Conservation (phyloP, 2,329 filamentous ascomycete species). For the Calonectria henricotiae region DNA sequence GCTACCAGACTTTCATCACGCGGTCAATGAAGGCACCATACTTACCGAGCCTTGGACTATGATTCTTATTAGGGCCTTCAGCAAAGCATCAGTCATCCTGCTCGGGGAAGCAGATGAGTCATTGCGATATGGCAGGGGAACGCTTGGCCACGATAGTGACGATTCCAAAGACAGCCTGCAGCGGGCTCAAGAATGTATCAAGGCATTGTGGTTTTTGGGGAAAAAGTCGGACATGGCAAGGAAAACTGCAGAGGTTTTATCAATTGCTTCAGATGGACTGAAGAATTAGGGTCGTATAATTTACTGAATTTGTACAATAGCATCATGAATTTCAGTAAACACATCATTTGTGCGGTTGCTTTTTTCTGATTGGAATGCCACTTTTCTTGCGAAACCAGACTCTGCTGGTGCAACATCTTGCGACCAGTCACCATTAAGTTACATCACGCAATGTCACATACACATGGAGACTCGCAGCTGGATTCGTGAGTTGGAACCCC, state of each 20-base stretch:
- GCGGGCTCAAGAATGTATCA: constrained; percentile 66
- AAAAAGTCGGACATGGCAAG: constrained; percentile 69
- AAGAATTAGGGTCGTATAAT: not conserved
- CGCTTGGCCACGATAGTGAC: constrained; percentile 44
- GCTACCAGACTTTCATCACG: constrained; percentile 66
- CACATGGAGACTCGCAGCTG: too few relatives aligned
- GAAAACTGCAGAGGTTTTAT: constrained; percentile 48
- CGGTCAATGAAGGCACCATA: constrained; percentile 69
- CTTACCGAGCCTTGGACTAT: constrained; percentile 74
- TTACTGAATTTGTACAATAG: constrained; percentile 1
- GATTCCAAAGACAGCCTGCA: constrained; percentile 54
- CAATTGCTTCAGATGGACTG: constrained; percentile 31
- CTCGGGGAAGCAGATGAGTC: constrained; percentile 55
- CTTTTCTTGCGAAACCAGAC: not conserved
- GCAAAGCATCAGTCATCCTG: constrained; percentile 62
- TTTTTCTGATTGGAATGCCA: not conserved
- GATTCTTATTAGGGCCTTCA: constrained; percentile 69
- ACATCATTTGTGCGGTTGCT: not conserved
- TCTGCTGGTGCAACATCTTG: not conserved
- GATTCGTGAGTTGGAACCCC: not conserved
- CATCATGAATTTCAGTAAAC: not conserved
- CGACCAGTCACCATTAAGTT: not conserved
- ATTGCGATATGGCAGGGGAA: constrained; percentile 44
- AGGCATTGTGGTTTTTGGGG: constrained; percentile 69
- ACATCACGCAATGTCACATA: too few relatives aligned